phyloP scores from a whole-genome alignment of 2,329 filamentous ascomycete species.

The Fusarium guadeloupense region DNA sequence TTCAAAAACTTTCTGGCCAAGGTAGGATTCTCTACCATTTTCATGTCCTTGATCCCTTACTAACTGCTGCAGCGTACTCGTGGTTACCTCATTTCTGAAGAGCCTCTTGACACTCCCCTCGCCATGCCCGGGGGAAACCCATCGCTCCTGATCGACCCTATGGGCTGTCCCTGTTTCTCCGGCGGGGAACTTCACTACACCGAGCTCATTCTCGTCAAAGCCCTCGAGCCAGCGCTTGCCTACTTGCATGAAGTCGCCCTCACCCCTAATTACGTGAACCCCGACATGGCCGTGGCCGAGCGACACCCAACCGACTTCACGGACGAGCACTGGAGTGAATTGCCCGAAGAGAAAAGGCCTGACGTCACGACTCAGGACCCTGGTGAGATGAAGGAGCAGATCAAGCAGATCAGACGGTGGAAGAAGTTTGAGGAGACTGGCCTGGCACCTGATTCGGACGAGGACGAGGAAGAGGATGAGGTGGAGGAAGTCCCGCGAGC shows the following conservation, averaged over 20 bases:
- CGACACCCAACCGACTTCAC: slow-evolving; percentile 30
- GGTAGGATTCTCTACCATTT: slow-evolving; percentile 49
- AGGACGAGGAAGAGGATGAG: slow-evolving; percentile 36
- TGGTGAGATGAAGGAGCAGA: slow-evolving; percentile 35
- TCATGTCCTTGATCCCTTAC: slow-evolving; percentile 17
- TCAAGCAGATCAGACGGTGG: slow-evolving; percentile 42
- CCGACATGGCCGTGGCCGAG: slow-evolving; percentile 46
- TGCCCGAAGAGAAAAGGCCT: slow-evolving; percentile 47
- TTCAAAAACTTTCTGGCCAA: slow-evolving; percentile 62
- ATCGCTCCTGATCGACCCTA: slow-evolving; percentile 51
- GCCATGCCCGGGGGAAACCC: slow-evolving; percentile 61
- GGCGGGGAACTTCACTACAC: slow-evolving; percentile 66
- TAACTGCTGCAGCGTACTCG: slow-evolving; percentile 60
- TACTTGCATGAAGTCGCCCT: slow-evolving; percentile 69
- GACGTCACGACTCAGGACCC: slow-evolving; percentile 31
- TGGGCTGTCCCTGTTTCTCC: slow-evolving; percentile 75
- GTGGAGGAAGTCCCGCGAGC: neutral
- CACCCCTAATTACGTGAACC: slow-evolving; percentile 52
- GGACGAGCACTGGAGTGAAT: slow-evolving; percentile 45
- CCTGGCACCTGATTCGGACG: slow-evolving; percentile 35
- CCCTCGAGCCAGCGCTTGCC: slow-evolving; percentile 62
- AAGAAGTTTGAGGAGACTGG: slow-evolving; percentile 44
- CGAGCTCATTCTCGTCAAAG: slow-evolving; percentile 70
- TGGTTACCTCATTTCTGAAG: slow-evolving; percentile 65
- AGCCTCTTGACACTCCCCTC: slow-evolving; percentile 63